phyloP scores from a whole-genome alignment of 306 rosid genomes.

The Ormosia semicastrata region DNA sequence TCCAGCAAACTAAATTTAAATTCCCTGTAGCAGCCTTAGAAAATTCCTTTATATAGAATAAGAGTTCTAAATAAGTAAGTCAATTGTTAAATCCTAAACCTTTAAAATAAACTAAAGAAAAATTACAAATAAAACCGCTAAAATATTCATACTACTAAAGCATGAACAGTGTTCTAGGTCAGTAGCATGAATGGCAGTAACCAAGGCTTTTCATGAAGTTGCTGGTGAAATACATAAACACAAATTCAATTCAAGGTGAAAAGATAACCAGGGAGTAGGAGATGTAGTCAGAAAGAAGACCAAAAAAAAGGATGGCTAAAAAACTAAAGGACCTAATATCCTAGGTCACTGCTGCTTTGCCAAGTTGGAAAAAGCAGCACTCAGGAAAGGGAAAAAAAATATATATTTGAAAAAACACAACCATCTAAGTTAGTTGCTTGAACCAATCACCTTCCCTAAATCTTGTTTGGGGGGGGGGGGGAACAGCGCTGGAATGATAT shows the following conservation, averaged over 20 bases:
- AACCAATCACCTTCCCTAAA: conserved; percentile 2
- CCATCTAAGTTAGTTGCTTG: not conserved
- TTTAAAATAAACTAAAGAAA: not conserved
- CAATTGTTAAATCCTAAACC: not conserved
- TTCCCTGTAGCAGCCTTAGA: not conserved
- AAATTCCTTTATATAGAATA: not conserved
- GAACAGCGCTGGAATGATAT: not conserved
- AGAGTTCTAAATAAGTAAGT: not conserved
- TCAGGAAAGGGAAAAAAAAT: not conserved
- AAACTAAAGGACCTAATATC: not conserved
- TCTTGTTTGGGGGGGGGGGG: not conserved
- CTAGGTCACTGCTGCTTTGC: not conserved
- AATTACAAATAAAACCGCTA: not conserved
- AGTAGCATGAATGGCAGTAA: not conserved
- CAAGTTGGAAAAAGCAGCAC: not conserved
- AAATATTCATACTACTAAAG: not conserved
- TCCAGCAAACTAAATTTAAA: not conserved
- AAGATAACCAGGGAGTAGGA: not conserved
- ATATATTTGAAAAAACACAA: not conserved
- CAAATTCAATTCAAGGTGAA: not conserved
- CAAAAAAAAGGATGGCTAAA: not conserved
- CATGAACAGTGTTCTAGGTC: not conserved
- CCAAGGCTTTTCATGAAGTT: conserved; percentile 18
- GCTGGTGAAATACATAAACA: not conserved
- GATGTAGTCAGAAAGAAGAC: not conserved